Evolutionary conservation across 208 protist genomes (phyloP), one percentile per base, ranked within the genome.

Genomic region (Trypanosoma cruzi): DNA sequence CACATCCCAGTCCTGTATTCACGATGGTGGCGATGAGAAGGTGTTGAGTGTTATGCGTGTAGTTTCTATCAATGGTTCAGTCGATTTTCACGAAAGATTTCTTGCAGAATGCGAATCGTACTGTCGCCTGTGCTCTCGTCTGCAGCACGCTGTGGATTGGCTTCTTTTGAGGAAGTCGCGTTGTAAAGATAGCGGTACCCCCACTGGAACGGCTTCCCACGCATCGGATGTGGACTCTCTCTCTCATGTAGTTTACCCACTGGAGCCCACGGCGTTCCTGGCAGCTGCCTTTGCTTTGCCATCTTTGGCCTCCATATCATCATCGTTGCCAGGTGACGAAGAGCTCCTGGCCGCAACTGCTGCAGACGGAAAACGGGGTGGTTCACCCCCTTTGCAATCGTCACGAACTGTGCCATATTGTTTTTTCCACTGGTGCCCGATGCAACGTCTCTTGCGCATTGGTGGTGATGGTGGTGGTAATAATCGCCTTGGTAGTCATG

Each of bases 191-290:
- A 56, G 1, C 32, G 34, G 0, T 24, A n/a, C 22, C 40, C 28
- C 26, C 32, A 37, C 28, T 4, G 16, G 3, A 7, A n/a, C 49
- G 34, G 44, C 32, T 48, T 49, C 37, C 44, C 32, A 26, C 5
- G 55, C 57, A 24, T 71, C 37, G 42, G 71, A 77, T 37, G 57
- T 77, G n/a, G 71, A 77, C 67, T 56, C 29, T 32, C 71, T 77
- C 31, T 65, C 63, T 34, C 62, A 61, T 62, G 10, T 61, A 36
- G 48, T 68, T 36, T 40, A 84, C 22, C 87, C 84, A 28, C 10
- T 87, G 16, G 76, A 82, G 28, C 84, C 87, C 29, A 86, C 84
- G 14, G 81, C 82, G 26, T 84, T 82, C 28, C 22, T 90, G 7
- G 74, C 87, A n/a, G 77, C 82, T 40, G 64, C 82, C 50, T 84